phyloP scores from a whole-genome alignment of 768 basidiomycete genomes.

The Pleurotus salmoneostramineus region DNA sequence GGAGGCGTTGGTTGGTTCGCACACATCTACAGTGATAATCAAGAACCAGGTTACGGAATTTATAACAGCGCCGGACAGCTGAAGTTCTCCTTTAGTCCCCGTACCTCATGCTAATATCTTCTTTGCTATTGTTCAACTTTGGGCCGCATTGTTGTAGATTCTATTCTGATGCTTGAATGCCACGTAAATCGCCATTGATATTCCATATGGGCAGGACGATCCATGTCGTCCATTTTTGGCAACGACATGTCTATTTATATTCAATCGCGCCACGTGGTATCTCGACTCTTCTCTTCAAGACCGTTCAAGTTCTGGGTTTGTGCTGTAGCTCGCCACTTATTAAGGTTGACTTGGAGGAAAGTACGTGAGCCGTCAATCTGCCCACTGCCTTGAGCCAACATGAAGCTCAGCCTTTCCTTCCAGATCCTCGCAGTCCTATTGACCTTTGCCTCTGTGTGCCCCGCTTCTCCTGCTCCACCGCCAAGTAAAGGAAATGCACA shows the following conservation, averaged over 20 bases:
- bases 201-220: not conserved
- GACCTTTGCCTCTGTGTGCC: not conserved
- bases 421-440: not conserved
- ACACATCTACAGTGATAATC: conserved; percentile 69
- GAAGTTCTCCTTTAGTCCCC: conserved; percentile 67
- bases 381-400: not conserved
- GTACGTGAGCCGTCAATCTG: too few species aligned
- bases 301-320: not conserved
- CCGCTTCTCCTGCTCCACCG: not conserved
- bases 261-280: not conserved
- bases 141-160: too few species aligned
- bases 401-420: not conserved
- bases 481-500: not conserved
- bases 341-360: too few species aligned
- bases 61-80: conserved; percentile 41
- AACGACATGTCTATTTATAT: not conserved
- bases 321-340: too few species aligned
- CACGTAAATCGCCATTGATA: not conserved
- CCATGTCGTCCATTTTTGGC: not conserved
- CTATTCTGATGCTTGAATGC: not conserved
- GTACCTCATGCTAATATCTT: conserved; percentile 49
- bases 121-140: not conserved
- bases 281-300: not conserved
- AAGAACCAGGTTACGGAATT: conserved; percentile 70
- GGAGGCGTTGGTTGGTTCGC: conserved; percentile 82